These are phyloP conservation scores for Mortierella sp. DNA, from an alignment of 371 early-diverging fungal genomes.

Conservation along the genomic window DNA sequence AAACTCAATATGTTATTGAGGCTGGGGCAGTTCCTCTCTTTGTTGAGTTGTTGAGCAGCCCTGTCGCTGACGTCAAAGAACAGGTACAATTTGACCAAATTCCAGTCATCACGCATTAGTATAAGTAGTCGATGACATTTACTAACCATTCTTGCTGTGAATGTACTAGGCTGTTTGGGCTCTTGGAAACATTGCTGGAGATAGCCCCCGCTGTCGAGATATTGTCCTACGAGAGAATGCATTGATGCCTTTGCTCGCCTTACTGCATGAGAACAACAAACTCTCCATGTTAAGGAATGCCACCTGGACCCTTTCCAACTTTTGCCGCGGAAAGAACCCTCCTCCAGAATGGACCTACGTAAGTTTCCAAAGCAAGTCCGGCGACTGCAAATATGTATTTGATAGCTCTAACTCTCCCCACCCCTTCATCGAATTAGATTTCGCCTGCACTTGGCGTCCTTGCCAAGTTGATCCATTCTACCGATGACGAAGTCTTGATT, in stretches of 20 bases:
- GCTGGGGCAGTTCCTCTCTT: slow-evolving; percentile 96
- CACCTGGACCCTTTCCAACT: slow-evolving; percentile 99
- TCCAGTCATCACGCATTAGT: background rate
- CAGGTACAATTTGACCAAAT: slow-evolving; percentile 71
- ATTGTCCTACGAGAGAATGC: slow-evolving; percentile 91
- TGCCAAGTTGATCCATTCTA: slow-evolving; percentile 88
- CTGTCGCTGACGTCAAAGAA: slow-evolving; percentile 95
- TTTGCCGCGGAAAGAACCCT: slow-evolving; percentile 99
- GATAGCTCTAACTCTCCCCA: background rate
- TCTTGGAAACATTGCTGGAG: slow-evolving; percentile 99
- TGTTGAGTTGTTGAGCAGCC: slow-evolving; percentile 90
- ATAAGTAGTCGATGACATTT: background rate
- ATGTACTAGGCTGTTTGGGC: slow-evolving; percentile 97
- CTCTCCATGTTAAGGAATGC: slow-evolving; percentile 97
- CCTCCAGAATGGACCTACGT: slow-evolving; percentile 94
- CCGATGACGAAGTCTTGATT: slow-evolving; percentile 96
- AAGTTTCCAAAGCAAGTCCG: slow-evolving; percentile 22
- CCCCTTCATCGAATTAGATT: slow-evolving; percentile 66
- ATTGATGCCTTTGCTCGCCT: slow-evolving; percentile 82
- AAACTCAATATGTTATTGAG: slow-evolving; percentile 96
- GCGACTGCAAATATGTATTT: background rate
- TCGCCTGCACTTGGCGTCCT: slow-evolving; percentile 91
- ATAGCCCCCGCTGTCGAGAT: slow-evolving; percentile 96
- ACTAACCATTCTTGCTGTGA: background rate
- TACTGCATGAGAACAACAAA: slow-evolving; percentile 91